Evolutionary conservation across 208 protist species (phyloP), one percentile per base, ranked within the genome.

Genomic region (Phytomonas sp.): DNA sequence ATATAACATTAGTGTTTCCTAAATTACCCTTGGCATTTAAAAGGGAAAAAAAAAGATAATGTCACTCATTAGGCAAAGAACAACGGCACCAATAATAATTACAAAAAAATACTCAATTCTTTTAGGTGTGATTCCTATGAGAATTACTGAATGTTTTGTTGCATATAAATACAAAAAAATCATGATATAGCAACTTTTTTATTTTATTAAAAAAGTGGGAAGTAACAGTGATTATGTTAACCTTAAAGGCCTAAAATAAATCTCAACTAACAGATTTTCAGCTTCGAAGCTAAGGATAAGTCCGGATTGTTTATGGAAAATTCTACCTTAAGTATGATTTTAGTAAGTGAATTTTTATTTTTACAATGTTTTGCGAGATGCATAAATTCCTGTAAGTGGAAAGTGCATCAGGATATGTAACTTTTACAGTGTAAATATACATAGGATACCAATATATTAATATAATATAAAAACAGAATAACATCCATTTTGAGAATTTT

Each of bases 321-420:
- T 23, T 65, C 33, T 60, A 6, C 2, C 0, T 36, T 65, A 26
- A 65, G 19, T 26, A 49, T 4, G 12, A 26, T 26, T 56, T 65
- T 1, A 16, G 11, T 64, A 37, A 64, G 2, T 64, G 8, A 11
- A n/a, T 60, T 23, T 60, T 60, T 60, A n/a, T 60, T 60, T 60
- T 23, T n/a, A 60, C 23, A 60, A 60, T 60, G 23, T 60, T 60
- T 60, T 60, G 23, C 23, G 23, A 60, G n/a, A n/a, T 60, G n/a
- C 49, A 60, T 60, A 23, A n/a, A n/a, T 60, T 60, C 49, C 23
- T 23, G n/a, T n/a, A 60, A 60, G 49, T 60, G n/a, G n/a, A 60
- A 60, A n/a, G 49, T 60, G 49, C 23, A 64, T 16, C 60, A 40
- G 8, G 1, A 10, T 64, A 3, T 12, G 23, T 14, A 11, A 3